Conservation (phyloP, 2,329 filamentous ascomycete genomes). For the Fusarium globosum region DNA sequence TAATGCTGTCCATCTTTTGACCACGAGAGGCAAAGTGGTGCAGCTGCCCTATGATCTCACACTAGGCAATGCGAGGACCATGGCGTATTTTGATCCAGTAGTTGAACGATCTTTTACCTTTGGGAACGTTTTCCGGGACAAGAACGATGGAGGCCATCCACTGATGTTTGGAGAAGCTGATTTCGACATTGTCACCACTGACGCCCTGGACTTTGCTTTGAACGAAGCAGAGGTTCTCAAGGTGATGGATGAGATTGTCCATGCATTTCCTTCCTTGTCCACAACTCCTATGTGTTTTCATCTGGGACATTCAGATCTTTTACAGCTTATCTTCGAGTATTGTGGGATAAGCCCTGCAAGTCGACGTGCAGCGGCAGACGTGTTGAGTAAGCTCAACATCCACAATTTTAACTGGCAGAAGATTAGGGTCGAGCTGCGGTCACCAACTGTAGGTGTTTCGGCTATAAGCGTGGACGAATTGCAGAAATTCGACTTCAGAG, state of each 20-base stretch:
- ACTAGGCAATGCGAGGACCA: slow-evolving; percentile 84
- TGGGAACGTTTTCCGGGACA: slow-evolving; percentile 86
- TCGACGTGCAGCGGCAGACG: slow-evolving; percentile 80
- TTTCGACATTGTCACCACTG: slow-evolving; percentile 92
- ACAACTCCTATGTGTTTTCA: slow-evolving; percentile 86
- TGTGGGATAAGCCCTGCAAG: slow-evolving; percentile 80
- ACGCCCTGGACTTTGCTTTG: slow-evolving; percentile 82
- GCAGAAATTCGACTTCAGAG: slow-evolving; percentile 89
- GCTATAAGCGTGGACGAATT: slow-evolving; percentile 92
- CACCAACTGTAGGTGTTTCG: slow-evolving; percentile 82
- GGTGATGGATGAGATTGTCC: slow-evolving; percentile 90
- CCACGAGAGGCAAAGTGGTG: slow-evolving; percentile 85
- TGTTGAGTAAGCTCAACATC: slow-evolving; percentile 88
- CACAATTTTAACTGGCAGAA: slow-evolving; percentile 84
- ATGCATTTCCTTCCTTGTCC: slow-evolving; percentile 80
- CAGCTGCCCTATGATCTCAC: slow-evolving; percentile 96
- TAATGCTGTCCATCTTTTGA: slow-evolving; percentile 82
- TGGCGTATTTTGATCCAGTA: slow-evolving; percentile 75
- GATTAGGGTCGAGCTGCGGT: slow-evolving; percentile 83
- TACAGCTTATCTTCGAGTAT: slow-evolving; percentile 90
- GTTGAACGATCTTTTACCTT: slow-evolving; percentile 86
- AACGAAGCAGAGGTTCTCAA: slow-evolving; percentile 96
- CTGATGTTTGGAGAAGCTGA: slow-evolving; percentile 88
- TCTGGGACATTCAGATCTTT: slow-evolving; percentile 86
- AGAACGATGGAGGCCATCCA: slow-evolving; percentile 82